Conservation (phyloP, 176 grass and related monocot genomes). For the Cenchrus purpureus region DNA sequence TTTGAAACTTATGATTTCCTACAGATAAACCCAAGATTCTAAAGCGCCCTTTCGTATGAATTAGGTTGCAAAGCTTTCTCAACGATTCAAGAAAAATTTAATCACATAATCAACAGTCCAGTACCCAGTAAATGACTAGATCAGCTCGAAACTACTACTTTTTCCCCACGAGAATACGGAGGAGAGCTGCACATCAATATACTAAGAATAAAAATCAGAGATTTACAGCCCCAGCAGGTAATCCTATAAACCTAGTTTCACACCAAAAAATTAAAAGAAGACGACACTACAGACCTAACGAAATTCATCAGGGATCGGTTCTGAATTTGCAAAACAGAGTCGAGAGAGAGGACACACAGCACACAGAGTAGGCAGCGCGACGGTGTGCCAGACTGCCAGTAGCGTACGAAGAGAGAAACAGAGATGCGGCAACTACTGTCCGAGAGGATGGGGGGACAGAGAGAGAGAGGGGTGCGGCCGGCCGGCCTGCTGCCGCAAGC, state of each 20-base stretch:
- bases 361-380: not conserved
- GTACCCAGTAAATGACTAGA: conserved; percentile 1
- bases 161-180: not conserved
- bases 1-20: not conserved
- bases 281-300: not conserved
- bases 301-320: not conserved
- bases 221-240: not conserved
- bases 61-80: not conserved
- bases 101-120: not conserved
- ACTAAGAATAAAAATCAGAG: not conserved
- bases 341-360: not conserved
- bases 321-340: not conserved
- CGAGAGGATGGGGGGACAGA: not conserved
- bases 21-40: not conserved
- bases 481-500: not conserved
- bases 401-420: not conserved
- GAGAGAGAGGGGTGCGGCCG: not conserved
- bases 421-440: too few relatives aligned
- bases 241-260: not conserved
- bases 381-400: not conserved
- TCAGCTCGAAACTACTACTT: not conserved
- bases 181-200: not conserved
- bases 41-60: not conserved
- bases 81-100: not conserved
- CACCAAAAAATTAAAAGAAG: not conserved